A percentile compares a stretch with the other conserved stretches of the same genome.
These are phyloP conservation scores for Trypanosoma caninum DNA, from an alignment of 208 protist species.

Conservation along the genomic window DNA sequence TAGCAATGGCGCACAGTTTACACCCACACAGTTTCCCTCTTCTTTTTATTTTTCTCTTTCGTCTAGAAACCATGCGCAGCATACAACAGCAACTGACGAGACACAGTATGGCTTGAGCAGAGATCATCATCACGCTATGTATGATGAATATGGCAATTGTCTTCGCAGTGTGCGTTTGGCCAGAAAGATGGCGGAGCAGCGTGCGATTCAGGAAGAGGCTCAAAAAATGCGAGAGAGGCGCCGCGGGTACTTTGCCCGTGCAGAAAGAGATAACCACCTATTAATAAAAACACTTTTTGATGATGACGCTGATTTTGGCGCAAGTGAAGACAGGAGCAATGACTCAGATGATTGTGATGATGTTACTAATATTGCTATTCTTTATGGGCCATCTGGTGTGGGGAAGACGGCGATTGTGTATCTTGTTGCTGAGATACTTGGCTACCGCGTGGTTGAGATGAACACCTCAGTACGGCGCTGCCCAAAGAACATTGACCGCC, in stretches of 20 bases:
- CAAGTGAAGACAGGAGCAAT: constrained; percentile 9
- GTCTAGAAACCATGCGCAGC: no score
- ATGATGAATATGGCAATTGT: constrained; percentile 66
- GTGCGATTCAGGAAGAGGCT: constrained; percentile 27
- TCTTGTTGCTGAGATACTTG: constrained; percentile 62
- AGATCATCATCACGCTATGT: constrained; percentile 19
- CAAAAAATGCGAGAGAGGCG: constrained; percentile 34
- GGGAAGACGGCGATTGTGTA: constrained; percentile 84
- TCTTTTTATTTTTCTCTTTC: no score
- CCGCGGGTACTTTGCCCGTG: constrained; percentile 69
- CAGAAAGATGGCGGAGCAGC: constrained; percentile 48
- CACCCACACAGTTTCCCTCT: no score
- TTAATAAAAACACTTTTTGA: not conserved
- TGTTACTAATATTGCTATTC: constrained; percentile 79
- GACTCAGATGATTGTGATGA: constrained; percentile 49
- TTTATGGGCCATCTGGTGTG: constrained; percentile 59
- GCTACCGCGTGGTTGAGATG: constrained; percentile 82
- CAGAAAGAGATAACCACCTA: constrained; percentile 1
- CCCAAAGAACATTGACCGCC: constrained; percentile 65
- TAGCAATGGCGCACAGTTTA: no score
- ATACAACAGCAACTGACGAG: not conserved
- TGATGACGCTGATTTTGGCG: not conserved
- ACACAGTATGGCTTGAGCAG: constrained; percentile 7
- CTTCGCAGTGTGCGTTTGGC: constrained; percentile 75
- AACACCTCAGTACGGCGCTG: constrained; percentile 67